Evolutionary conservation across 768 basidiomycete species (phyloP).

Genomic region (Leccinum olivaceopallidum): DNA sequence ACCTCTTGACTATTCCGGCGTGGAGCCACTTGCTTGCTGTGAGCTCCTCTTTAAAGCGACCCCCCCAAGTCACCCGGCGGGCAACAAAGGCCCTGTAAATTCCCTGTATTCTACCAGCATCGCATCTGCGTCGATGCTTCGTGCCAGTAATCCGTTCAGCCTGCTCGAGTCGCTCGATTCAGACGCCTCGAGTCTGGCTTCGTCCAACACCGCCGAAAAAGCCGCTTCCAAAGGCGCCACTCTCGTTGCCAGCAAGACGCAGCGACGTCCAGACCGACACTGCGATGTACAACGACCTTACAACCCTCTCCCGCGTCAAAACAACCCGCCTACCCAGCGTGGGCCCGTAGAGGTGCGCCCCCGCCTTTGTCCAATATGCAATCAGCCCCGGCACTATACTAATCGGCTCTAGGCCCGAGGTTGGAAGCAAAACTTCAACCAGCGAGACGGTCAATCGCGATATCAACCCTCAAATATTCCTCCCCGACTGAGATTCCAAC

Average conservation of each 20-base stretch:
- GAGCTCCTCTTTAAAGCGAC: neutral
- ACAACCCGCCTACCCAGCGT: neutral
- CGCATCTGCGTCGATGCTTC: neutral
- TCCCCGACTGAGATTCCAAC: slow-evolving; percentile 9
- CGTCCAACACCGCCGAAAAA: neutral
- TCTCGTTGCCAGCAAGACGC: neutral
- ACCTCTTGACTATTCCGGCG: slow-evolving; percentile 7
- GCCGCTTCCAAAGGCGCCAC: neutral
- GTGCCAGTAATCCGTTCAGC: slow-evolving; percentile 8
- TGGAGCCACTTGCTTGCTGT: slow-evolving; percentile 1
- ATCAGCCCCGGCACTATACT: neutral
- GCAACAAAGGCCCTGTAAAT: neutral
- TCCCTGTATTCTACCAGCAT: neutral
- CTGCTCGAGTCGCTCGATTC: slow-evolving; percentile 1
- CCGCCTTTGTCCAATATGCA: neutral
- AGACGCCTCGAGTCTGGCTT: neutral
- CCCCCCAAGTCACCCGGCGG: neutral
- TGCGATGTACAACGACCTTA: slow-evolving; percentile 1
- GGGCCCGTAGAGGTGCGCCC: slow-evolving; percentile 7
- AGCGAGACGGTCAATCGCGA: neutral
- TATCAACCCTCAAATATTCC: neutral
- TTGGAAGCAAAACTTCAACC: neutral
- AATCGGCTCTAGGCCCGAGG: slow-evolving; percentile 1
- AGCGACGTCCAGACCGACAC: neutral
- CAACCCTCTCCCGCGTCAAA: neutral